Conservation (phyloP, 164 flowering plant genomes). For the Aristolochia contorta region DNA sequence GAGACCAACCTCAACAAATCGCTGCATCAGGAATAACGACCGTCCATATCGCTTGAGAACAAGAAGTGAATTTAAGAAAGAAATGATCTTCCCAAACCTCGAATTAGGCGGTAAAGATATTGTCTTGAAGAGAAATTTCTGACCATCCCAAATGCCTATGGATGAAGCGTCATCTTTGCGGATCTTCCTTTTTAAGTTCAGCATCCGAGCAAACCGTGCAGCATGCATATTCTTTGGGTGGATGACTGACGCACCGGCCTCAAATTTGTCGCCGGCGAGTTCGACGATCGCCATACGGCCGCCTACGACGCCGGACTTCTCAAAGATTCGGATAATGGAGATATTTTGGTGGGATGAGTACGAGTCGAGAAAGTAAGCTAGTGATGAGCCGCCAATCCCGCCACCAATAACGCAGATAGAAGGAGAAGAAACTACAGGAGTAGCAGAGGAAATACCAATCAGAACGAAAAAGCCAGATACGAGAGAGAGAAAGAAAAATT, state of each 20-base stretch:
- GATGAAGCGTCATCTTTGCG: slow-evolving; percentile 17
- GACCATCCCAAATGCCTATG: slow-evolving; percentile 78
- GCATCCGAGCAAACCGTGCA: slow-evolving; percentile 31
- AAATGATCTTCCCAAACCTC: slow-evolving; percentile 25
- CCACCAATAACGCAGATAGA: slow-evolving; percentile 72
- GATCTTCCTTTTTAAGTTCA: slow-evolving; percentile 27
- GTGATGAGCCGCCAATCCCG: slow-evolving; percentile 83
- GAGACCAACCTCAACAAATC: slow-evolving; percentile 46
- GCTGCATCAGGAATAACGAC: slow-evolving; percentile 61
- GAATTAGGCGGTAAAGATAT: slow-evolving; percentile 10
- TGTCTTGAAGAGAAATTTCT: slow-evolving; percentile 53
- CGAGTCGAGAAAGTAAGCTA: slow-evolving; percentile 72
- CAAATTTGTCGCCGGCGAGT: slow-evolving; percentile 61
- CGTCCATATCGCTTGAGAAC: slow-evolving; percentile 57
- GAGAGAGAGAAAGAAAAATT: too few relatives aligned
- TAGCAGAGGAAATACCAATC: too few relatives aligned
- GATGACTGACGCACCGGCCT: slow-evolving; percentile 87
- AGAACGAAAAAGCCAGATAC: too few relatives aligned
- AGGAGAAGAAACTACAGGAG: too few relatives aligned
- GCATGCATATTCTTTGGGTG: slow-evolving; percentile 85
- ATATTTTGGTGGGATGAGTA: slow-evolving; percentile 14
- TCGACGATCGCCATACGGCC: slow-evolving; percentile 78
- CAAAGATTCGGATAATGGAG: slow-evolving; percentile 50
- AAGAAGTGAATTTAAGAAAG: slow-evolving; percentile 30
- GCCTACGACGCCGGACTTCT: slow-evolving; percentile 55